Evolutionary conservation across 345 rosid genomes (phyloP), one percentile per base, ranked within the genome.

Genomic region (Salix suchowensis): DNA sequence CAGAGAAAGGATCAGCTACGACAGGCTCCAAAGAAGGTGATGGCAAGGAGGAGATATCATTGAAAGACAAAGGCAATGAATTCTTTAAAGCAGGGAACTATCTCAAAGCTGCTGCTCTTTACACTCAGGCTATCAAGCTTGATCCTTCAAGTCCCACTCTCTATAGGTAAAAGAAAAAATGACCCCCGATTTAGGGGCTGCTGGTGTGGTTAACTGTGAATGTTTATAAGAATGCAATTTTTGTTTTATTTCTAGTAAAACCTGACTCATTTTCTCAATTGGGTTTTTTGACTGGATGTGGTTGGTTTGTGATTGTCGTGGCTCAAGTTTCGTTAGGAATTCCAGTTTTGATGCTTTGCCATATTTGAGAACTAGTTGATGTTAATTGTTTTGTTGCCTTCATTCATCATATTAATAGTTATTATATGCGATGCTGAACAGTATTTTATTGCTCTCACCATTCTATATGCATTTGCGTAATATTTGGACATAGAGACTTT

Each of bases 41-140:
- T 44, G 86, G 86, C 26, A 87, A 74, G 61, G 84, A 76, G 18
- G 88, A 84, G 81, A 78, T 77, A 40, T 92, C 97, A 48, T 84
- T 93, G 72, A 96, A 93, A 73, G 97, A 93, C 32, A 90, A 94
- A 83, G 98, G 99, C 16, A 93, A 96, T 66, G 99, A 91, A 69
- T 89, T 92, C 86, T 96, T 93, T 86, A 93, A 96, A 86, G 92
- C 95, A 15, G 98, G 98, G 61, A 96, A 92, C 87, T 93, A 83
- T 74, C 96, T 93, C 64, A 96, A 96, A 91, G 99, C 99, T 52
- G 99, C 99, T 60, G 98, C 98, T 83, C 86, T 96, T 58, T 96
- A 96, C 80, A 96, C 99, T 84, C 97, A 92, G 83, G 98, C 97
- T 44, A 96, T 96, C 76, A 96, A 96, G 79, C 96, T 89, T 67